Percentiles rank a stretch among this genome's conserved stretches.
Conservation (phyloP, 2,329 filamentous ascomycete species). For the Leptodontidium sp. region DNA sequence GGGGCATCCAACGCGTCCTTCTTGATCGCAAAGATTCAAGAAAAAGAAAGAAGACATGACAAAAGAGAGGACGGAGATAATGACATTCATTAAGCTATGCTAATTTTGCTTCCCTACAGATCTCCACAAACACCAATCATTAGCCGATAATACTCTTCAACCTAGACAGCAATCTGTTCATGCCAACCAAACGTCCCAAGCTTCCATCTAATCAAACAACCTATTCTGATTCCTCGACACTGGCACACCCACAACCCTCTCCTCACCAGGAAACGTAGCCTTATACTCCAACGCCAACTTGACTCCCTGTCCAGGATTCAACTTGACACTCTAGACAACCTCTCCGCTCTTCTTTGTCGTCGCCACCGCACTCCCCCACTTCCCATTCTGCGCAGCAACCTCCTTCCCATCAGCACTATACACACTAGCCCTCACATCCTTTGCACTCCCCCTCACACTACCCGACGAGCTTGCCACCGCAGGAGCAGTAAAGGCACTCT, state of each 20-base stretch:
- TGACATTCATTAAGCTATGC: background rate
- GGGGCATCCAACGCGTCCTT: background rate
- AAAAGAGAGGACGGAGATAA: background rate
- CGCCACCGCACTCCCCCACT: slow-evolving; percentile 64
- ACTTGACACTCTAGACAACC: slow-evolving; percentile 63
- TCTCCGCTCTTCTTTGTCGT: slow-evolving; percentile 64
- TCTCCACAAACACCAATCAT: background rate
- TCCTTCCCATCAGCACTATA: slow-evolving; percentile 42
- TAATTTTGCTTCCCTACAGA: background rate
- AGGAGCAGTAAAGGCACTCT: slow-evolving; percentile 21
- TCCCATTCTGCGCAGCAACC: slow-evolving; percentile 20
- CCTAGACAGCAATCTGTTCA: background rate
- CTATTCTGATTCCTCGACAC: too few relatives aligned
- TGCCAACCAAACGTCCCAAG: background rate
- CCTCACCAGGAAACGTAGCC: slow-evolving; percentile 60
- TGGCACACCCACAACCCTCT: slow-evolving; percentile 48
- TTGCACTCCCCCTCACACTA: slow-evolving; percentile 28
- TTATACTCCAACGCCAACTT: slow-evolving; percentile 69
- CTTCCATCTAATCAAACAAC: background rate
- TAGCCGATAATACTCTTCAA: background rate
- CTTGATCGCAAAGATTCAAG: background rate
- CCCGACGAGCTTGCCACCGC: slow-evolving; percentile 8
- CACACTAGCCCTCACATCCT: slow-evolving; percentile 34
- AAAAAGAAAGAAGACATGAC: background rate
- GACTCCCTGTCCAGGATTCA: slow-evolving; percentile 65